A percentile compares a stretch with the other conserved stretches of the same genome.
Evolutionary conservation across 2,329 filamentous ascomycete species (phyloP).

Genomic region (Fusarium sulawesiense): DNA sequence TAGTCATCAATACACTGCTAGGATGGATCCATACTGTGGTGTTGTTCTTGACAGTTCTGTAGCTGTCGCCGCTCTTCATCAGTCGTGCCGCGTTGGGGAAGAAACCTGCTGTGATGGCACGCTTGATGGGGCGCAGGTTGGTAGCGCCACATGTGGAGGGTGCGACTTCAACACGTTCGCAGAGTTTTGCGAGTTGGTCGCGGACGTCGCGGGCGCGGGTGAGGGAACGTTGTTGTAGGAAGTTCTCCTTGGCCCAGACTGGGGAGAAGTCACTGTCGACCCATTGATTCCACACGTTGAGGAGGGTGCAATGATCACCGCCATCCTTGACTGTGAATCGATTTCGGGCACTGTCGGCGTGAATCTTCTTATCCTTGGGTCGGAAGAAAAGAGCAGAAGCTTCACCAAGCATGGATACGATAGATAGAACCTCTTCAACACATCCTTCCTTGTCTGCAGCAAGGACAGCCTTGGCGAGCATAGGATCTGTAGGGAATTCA

Average conservation of each 20-base stretch:
- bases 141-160: conserved; percentile 74
- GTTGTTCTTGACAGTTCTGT: conserved; percentile 91
- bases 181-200: conserved; percentile 91
- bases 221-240: conserved; percentile 89
- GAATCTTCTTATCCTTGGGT: conserved; percentile 96
- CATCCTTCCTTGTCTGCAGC: conserved; percentile 92
- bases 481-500: conserved; percentile 92
- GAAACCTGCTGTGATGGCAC: conserved; percentile 90
- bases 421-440: conserved; percentile 89
- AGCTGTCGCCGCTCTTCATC: conserved; percentile 85
- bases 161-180: conserved; percentile 89
- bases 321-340: conserved; percentile 92
- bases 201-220: conserved; percentile 90
- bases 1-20: conserved; percentile 80
- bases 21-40: conserved; percentile 94
- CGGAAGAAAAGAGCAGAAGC: conserved; percentile 90
- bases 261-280: conserved; percentile 89
- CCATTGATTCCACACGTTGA: conserved; percentile 97
- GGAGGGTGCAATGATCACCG: conserved; percentile 86
- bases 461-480: conserved; percentile 89
- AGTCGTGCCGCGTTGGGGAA: conserved; percentile 92
- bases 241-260: conserved; percentile 93
- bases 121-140: conserved; percentile 82
- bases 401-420: conserved; percentile 95
- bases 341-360: conserved; percentile 89